Evolutionary conservation across 768 basidiomycete species (phyloP), one percentile per base, ranked within the genome.

Genomic region (Trametes meyenii): DNA sequence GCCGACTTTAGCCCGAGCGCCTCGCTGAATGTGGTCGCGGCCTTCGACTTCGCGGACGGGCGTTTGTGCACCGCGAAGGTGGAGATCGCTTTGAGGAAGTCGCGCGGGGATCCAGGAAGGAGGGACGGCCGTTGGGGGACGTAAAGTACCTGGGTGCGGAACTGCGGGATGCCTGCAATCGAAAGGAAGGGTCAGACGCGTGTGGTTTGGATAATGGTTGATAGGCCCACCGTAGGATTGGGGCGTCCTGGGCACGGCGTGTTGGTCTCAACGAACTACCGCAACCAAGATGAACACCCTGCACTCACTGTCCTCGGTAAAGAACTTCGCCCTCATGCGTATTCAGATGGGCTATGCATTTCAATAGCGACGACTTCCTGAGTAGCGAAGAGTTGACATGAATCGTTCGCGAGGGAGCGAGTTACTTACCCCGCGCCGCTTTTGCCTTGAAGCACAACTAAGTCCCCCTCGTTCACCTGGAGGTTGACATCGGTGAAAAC

Each of bases 121-220:
- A 96, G 78, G 1, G 93, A 90, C 0, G 94, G 89, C 42, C 94
- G 80, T 73, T 96, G 94, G 0, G 94, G 94, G 24, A 96, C 87
- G 71, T 96, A 96, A 60, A 88, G 82, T 2, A 96, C 86, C 56
- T 81, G 82, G 0, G 88, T 93, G 52, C 94, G 85, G 74, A 87
- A 96, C 17, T 71, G 70, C 2, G 94, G 92, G 23, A 94, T 83
- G 13, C 89, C 92, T 89, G 68, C 36, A 40, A 33, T 33, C 48
- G 8, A 50, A 4, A 14, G 48, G 11, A n/a, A 7, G 51, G 12
- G 21, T 39, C 8, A 23, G 23, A 24, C 8, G 5, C 36, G 13
- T 24, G 12, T 1, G n/a, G 21, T 7, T 8, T 14, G 23, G 26
- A 36, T 45, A 57, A 58, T 42, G 24, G 19, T 6, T 56, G 44